Conservation (phyloP, 2,329 filamentous ascomycete genomes). For the Anisogramma anomala region DNA sequence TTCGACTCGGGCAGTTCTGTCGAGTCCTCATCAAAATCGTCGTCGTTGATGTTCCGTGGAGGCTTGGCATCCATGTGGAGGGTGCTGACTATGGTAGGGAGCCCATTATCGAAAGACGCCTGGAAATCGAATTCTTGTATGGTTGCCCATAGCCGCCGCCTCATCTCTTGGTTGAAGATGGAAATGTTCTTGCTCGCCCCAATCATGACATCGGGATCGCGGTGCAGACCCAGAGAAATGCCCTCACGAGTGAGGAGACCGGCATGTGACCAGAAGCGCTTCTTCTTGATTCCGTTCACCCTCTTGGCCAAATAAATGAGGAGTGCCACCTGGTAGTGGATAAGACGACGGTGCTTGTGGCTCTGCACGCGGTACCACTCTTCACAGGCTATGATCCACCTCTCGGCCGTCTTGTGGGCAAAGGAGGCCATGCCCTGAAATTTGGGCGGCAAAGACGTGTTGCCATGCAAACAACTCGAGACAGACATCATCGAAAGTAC, state of each 20-base stretch:
- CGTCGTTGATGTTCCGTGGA: slow-evolving; percentile 46
- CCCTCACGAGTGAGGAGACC: slow-evolving; percentile 46
- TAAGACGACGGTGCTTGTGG: slow-evolving; percentile 48
- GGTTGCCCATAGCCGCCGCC: slow-evolving; percentile 48
- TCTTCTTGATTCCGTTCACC: slow-evolving; percentile 53
- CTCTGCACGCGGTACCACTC: slow-evolving; percentile 44
- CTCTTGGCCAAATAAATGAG: slow-evolving; percentile 49
- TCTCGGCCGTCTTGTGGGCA: slow-evolving; percentile 42
- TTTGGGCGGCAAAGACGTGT: slow-evolving; percentile 32
- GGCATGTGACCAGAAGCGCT: slow-evolving; percentile 49
- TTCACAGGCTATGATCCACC: slow-evolving; percentile 45
- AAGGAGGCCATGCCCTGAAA: slow-evolving; percentile 48
- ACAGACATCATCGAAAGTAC: slow-evolving; percentile 49
- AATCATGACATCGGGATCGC: slow-evolving; percentile 43
- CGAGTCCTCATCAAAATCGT: slow-evolving; percentile 44
- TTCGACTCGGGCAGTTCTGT: slow-evolving; percentile 40
- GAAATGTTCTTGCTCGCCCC: slow-evolving; percentile 36
- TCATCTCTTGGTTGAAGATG: slow-evolving; percentile 51
- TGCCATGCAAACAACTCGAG: slow-evolving; percentile 44
- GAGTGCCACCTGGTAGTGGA: slow-evolving; percentile 50
- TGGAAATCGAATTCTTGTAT: slow-evolving; percentile 52
- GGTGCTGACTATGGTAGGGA: slow-evolving; percentile 46
- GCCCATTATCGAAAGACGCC: slow-evolving; percentile 47
- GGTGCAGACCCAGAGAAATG: slow-evolving; percentile 47
- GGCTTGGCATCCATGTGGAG: slow-evolving; percentile 44